Evolutionary conservation across 495 filamentous ascomycete genomes (phyloP).

Genomic region (Penicillium roqueforti): DNA sequence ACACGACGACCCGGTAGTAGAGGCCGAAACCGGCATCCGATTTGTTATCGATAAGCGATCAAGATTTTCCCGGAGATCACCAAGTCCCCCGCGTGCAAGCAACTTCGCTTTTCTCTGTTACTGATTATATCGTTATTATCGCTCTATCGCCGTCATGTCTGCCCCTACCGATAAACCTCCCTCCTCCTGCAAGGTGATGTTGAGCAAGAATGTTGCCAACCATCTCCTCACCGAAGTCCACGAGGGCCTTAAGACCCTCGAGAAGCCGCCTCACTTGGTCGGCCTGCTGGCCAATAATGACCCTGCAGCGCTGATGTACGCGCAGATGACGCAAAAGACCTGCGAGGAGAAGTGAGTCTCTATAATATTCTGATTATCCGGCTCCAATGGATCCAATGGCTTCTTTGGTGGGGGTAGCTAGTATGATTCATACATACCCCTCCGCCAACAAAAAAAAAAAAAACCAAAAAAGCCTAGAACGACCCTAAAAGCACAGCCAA

Average conservation of each 20-base stretch:
- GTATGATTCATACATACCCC: constrained; percentile 28
- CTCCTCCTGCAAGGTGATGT: constrained; percentile 84
- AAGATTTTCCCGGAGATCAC: constrained; percentile 28
- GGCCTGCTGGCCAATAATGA: constrained; percentile 91
- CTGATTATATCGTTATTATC: constrained; percentile 6
- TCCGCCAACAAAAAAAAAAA: constrained; percentile 7
- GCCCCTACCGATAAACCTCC: constrained; percentile 28
- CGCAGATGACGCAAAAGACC: constrained; percentile 95
- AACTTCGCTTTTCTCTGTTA: constrained; percentile 13
- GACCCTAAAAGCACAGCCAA: background rate
- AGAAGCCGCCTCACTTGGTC: constrained; percentile 69
- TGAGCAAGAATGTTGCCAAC: constrained; percentile 79
- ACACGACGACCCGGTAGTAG: constrained; percentile 10
- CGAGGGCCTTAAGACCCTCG: constrained; percentile 63
- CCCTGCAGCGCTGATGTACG: constrained; percentile 87
- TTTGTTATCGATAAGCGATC: constrained; percentile 47
- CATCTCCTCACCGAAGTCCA: constrained; percentile 71
- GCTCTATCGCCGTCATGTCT: constrained; percentile 28
- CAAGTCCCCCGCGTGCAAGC: constrained; percentile 19
- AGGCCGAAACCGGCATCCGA: constrained; percentile 37
- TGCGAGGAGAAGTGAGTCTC: constrained; percentile 81
- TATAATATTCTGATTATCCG: constrained; percentile 16
- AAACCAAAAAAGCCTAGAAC: background rate
- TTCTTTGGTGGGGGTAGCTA: constrained; percentile 7
- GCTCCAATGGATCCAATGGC: constrained; percentile 13